A percentile compares a stretch with the other conserved stretches of the same genome.
Conservation (phyloP, 2,329 filamentous ascomycete species). For the Alternaria conjuncta region DNA sequence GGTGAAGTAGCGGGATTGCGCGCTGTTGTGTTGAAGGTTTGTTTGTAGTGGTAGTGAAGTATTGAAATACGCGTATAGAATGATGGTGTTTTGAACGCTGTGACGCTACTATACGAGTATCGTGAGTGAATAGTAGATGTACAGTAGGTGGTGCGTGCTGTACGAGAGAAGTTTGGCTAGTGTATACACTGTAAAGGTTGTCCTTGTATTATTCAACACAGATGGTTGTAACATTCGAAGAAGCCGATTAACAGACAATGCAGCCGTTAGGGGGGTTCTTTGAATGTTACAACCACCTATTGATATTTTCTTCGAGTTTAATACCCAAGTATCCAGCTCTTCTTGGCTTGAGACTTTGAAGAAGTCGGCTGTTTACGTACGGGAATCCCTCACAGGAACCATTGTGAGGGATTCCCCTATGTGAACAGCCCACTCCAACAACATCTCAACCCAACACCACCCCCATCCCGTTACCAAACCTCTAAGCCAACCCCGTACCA, state of each 20-base stretch:
- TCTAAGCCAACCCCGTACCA: conserved; percentile 13
- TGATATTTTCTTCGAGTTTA: neutral
- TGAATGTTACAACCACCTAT: neutral
- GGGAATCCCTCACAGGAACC: too few species aligned
- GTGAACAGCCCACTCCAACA: neutral
- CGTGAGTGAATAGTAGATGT: accelerated
- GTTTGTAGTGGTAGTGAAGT: too few species aligned
- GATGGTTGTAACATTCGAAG: neutral
- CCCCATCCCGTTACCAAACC: neutral
- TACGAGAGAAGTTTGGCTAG: too few species aligned
- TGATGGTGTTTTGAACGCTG: too few species aligned
- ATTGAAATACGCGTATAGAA: too few species aligned
- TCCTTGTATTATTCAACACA: neutral
- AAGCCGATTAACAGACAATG: neutral
- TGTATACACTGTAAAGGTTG: accelerated
- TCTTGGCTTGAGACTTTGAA: too few species aligned
- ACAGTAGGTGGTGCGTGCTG: too few species aligned
- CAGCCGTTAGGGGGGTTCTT: neutral
- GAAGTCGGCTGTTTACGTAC: too few species aligned
- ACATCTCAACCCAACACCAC: neutral
- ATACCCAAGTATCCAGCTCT: too few species aligned
- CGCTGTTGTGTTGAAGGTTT: too few species aligned
- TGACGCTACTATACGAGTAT: accelerated
- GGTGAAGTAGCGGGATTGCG: too few species aligned
- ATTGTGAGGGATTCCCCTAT: too few species aligned